These are phyloP conservation scores for Russula olivacea DNA, from an alignment of 768 basidiomycete genomes.

Conservation along the genomic window DNA sequence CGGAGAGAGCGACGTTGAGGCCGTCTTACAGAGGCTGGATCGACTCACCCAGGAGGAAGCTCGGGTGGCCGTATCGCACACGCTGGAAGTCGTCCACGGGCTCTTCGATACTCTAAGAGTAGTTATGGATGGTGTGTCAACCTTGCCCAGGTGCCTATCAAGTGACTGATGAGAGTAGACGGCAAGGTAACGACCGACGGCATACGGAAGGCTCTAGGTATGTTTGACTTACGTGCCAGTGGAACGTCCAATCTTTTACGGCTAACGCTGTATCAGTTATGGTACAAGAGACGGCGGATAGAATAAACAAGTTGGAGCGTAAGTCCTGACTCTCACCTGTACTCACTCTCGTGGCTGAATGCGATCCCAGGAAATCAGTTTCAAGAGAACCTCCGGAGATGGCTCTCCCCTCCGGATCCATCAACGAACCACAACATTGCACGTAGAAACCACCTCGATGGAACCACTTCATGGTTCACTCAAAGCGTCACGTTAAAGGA, in stretches of 20 bases:
- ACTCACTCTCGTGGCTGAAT: not conserved
- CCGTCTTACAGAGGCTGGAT: not conserved
- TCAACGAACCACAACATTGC: not conserved
- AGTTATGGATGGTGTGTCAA: not conserved
- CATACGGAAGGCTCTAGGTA: not conserved
- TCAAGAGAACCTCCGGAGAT: not conserved
- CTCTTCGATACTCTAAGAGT: not conserved
- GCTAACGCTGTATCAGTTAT: not conserved
- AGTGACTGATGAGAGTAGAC: not conserved
- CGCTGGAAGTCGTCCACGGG: not conserved
- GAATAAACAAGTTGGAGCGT: not conserved
- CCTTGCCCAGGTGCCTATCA: not conserved
- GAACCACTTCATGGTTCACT: not conserved
- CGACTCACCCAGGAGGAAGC: slow-evolving; percentile 1
- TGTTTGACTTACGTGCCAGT: not conserved
- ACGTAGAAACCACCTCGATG: not conserved
- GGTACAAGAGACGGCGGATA: not conserved
- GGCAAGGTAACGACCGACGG: not conserved
- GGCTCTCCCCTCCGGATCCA: not conserved
- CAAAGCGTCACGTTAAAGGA: not conserved
- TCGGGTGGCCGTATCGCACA: not conserved
- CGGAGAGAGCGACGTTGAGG: not conserved
- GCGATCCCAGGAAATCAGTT: not conserved
- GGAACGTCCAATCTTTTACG: too few species aligned
- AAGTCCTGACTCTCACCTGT: not conserved